Percentiles rank a stretch among this genome's conserved stretches.
phyloP scores from a whole-genome alignment of 2,329 filamentous ascomycete genomes.

The Pseudopyrenochaeta lycopersici region DNA sequence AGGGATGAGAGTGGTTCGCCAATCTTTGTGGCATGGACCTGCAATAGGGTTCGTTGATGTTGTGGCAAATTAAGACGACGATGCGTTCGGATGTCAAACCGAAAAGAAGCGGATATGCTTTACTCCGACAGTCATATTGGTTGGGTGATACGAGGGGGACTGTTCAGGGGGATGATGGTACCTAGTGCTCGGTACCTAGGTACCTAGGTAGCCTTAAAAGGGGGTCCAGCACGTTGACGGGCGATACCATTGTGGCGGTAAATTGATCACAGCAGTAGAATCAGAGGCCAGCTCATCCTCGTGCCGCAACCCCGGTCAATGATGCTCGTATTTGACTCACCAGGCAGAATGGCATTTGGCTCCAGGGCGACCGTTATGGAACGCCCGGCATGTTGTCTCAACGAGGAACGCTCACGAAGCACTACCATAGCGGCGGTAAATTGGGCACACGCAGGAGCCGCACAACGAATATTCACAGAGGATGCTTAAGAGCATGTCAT shows the following conservation, averaged over 20 bases:
- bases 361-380: too few relatives aligned
- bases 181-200: not conserved
- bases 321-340: too few relatives aligned
- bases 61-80: not conserved
- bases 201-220: not conserved
- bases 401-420: not conserved
- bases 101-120: not conserved
- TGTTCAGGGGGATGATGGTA: not conserved
- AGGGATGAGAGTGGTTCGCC: not conserved
- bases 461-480: not conserved
- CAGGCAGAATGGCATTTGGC: not conserved
- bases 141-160: not conserved
- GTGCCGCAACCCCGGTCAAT: too few relatives aligned
- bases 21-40: slow-evolving; percentile 6
- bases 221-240: not conserved
- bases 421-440: not conserved
- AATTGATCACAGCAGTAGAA: not conserved
- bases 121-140: not conserved
- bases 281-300: too few relatives aligned
- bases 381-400: too few relatives aligned
- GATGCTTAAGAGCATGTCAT: not conserved
- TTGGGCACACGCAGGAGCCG: not conserved
- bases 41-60: not conserved
- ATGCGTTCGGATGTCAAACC: not conserved
- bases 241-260: not conserved